Evolutionary conservation across 441 rosid genomes (phyloP).

Genomic region (Jatropha podagrica): DNA sequence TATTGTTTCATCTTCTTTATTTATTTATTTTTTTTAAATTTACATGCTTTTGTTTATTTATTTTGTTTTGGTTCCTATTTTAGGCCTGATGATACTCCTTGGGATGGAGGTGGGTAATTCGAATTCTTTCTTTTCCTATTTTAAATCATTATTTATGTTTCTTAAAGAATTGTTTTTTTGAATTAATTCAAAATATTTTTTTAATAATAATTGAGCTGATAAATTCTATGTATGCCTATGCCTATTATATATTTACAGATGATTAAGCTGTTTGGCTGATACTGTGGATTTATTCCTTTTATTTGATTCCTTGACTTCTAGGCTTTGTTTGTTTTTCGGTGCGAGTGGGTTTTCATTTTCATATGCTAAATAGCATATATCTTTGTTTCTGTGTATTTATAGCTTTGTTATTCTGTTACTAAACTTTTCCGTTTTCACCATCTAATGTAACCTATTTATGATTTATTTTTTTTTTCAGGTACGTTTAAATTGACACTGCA

Average conservation of each 20-base stretch:
- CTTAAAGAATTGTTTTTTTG: not conserved
- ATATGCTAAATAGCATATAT: too few relatives aligned
- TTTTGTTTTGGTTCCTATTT: conserved; percentile 18
- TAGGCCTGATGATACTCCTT: conserved; percentile 75
- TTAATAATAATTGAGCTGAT: not conserved
- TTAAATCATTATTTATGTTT: not conserved
- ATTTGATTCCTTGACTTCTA: not conserved
- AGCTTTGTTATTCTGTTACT: not conserved
- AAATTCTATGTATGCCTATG: not conserved
- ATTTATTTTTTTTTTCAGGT: conserved; percentile 39
- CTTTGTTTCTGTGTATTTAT: too few relatives aligned
- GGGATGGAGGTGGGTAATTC: conserved; percentile 69
- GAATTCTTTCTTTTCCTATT: not conserved
- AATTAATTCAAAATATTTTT: not conserved
- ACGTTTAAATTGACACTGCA: conserved; percentile 71
- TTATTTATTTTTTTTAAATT: not conserved
- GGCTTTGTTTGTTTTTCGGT: not conserved
- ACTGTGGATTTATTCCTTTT: not conserved
- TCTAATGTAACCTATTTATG: not conserved
- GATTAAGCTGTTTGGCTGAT: too few relatives aligned
- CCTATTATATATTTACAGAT: too few relatives aligned
- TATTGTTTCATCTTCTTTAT: not conserved
- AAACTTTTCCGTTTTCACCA: not conserved
- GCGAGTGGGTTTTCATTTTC: not conserved
- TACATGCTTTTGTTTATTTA: not conserved